Evolutionary conservation across 2,329 filamentous ascomycete species (phyloP).

Genomic region (Fonsecaea multimorphosa): DNA sequence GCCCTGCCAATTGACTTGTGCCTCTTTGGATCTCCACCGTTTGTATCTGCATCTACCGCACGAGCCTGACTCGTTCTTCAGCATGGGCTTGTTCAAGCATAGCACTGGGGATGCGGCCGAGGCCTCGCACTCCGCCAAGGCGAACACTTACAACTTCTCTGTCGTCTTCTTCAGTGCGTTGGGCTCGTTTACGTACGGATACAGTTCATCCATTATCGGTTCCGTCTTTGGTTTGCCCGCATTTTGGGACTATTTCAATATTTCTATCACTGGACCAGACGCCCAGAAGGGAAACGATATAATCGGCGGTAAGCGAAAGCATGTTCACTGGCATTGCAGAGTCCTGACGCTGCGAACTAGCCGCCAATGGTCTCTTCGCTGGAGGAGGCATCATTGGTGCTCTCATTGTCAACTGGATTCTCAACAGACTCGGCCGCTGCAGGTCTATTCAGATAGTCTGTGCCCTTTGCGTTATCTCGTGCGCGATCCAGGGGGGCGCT

Average conservation of each 20-base stretch:
- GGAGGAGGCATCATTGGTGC: conserved; percentile 29
- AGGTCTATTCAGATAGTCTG: conserved; percentile 27
- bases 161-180: conserved; percentile 38
- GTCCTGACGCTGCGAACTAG: conserved; percentile 20
- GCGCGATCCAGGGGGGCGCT: conserved; percentile 30
- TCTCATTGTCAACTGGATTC: conserved; percentile 32
- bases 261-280: conserved; percentile 27
- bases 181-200: conserved; percentile 41
- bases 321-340: conserved; percentile 14
- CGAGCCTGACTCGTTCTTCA: conserved; percentile 18
- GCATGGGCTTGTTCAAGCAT: conserved; percentile 28
- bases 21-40: conserved; percentile 15
- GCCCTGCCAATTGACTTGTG: conserved; percentile 9
- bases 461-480: conserved; percentile 29
- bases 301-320: conserved; percentile 27
- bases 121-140: conserved; percentile 26
- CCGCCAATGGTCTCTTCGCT: conserved; percentile 32
- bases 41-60: conserved; percentile 8
- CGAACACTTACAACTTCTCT: conserved; percentile 30
- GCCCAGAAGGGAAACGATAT: conserved; percentile 28
- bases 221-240: conserved; percentile 36
- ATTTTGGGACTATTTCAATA: conserved; percentile 39
- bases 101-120: conserved; percentile 14
- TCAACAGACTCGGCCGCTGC: conserved; percentile 31
- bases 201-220: conserved; percentile 38